phyloP scores from a whole-genome alignment of 2,329 filamentous ascomycete genomes.

The Emmonsiellopsis sp. region DNA sequence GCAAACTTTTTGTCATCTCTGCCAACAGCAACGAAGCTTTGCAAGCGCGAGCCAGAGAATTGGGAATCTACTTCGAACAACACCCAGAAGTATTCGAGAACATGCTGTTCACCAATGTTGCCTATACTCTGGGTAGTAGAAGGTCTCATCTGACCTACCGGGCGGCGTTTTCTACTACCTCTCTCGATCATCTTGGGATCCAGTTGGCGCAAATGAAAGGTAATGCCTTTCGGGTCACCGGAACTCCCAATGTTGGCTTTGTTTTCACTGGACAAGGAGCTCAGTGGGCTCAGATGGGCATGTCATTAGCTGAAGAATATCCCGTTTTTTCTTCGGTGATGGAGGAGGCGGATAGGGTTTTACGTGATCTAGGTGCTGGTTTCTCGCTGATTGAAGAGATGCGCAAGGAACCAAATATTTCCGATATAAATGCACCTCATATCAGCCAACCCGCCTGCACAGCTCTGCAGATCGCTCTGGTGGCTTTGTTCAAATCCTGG shows the following conservation, averaged over 20 bases:
- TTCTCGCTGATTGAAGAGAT: neutral
- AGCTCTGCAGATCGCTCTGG: constrained; percentile 10
- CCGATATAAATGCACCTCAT: neutral
- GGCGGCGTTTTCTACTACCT: neutral
- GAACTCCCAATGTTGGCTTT: neutral
- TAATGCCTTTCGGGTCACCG: neutral
- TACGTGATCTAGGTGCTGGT: neutral
- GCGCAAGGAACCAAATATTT: neutral
- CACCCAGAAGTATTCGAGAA: too few species aligned
- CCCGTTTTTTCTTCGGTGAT: neutral
- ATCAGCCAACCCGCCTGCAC: neutral
- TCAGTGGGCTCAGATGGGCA: neutral
- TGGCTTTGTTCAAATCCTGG: constrained; percentile 7
- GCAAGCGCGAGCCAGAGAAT: too few species aligned
- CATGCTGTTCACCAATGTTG: too few species aligned
- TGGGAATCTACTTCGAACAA: too few species aligned
- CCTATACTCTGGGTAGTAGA: too few species aligned
- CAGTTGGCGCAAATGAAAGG: neutral
- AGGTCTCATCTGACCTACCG: too few species aligned
- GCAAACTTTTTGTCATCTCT: neutral
- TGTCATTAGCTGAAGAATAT: neutral
- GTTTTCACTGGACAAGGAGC: constrained; percentile 2
- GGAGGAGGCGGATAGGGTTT: neutral
- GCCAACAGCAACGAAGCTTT: too few species aligned
- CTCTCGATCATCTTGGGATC: neutral